Base-by-base conservation (phyloP, 805 yeast genomes). In the Brettanomyces naardenensis region DNA sequence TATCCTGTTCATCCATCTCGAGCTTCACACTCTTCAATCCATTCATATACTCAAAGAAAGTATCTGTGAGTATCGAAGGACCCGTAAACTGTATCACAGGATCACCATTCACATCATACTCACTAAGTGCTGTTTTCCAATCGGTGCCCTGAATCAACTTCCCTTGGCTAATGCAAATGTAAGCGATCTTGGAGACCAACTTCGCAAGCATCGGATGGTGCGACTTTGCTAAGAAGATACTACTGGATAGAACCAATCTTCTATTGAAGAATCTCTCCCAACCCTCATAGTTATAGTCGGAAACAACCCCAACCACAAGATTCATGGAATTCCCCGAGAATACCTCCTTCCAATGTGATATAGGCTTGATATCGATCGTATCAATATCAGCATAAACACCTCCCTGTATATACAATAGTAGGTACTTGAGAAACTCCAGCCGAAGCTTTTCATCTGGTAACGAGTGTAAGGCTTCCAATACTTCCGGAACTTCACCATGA, bases 321-420 rank as follows among this genome's bases (percentile, higher is more conserved):
- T 45, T 52, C 20, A 20, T 30, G 6, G 6, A 6, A 20, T 20
- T 31, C 20, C 13, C 33, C 5, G 44, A 46, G 3, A 44, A 46
- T 5, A 41, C 40, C 11, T 39, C 43, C 36, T 49, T 48, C 63
- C 64, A 59, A 39, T 34, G 48, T 43, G 44, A 51, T 17, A 59
- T 37, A 1, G 79, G 79, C 41, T 68, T 75, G 37, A 70, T 62
- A 19, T 77, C 69, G 41, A 59, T 62, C 1, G 81, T 75, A 51
- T 77, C 83, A 26, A 75, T 71, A 51, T 77, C 82, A 3, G 80
- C 69, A 48, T 77, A 77, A 10, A 73, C 66, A n/a, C 83, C 83
- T 33, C 83, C 83, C 33, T 59, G 55, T 3, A 76, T 65, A 42
- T 51, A 74, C 5, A 75, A 46, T 5, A 73, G 61, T 42, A 75